Evolutionary conservation across 345 rosid species (phyloP).

Genomic region (Erysimum cheiranthoides): DNA sequence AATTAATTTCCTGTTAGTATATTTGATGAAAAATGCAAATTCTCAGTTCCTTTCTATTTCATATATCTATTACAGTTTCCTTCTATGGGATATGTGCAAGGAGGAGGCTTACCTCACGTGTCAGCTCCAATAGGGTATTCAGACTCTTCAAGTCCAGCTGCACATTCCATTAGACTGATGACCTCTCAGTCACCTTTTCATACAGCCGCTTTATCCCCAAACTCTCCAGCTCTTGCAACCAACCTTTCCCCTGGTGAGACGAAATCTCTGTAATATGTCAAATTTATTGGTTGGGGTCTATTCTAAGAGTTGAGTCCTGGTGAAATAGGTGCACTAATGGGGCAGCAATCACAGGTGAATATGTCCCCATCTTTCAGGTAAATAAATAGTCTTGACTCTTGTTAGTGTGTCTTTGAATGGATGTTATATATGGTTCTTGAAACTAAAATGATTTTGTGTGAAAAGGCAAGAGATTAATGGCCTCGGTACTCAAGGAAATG

Average conservation of each 20-base stretch:
- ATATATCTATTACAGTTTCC: constrained; percentile 50
- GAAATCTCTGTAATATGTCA: background rate
- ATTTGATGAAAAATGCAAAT: constrained; percentile 10
- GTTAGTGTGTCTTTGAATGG: background rate
- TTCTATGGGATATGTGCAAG: constrained; percentile 52
- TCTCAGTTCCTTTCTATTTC: background rate
- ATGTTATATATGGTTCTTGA: constrained; percentile 7
- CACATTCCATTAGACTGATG: constrained; percentile 49
- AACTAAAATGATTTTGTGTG: constrained; percentile 11
- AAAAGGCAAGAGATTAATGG: constrained; percentile 50
- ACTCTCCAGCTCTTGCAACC: constrained; percentile 47
- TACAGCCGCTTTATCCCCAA: constrained; percentile 38
- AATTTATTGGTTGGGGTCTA: constrained; percentile 8
- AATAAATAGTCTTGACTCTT: background rate
- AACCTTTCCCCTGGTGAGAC: constrained; percentile 51
- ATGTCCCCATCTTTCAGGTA: constrained; percentile 54
- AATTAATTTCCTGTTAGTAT: background rate
- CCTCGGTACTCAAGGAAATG: constrained; percentile 34
- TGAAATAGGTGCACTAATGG: constrained; percentile 53
- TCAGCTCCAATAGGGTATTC: constrained; percentile 44
- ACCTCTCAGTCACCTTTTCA: constrained; percentile 50
- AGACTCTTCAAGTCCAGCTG: constrained; percentile 40
- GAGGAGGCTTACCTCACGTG: constrained; percentile 47
- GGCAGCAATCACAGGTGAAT: constrained; percentile 49
- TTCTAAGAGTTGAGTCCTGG: constrained; percentile 31